phyloP scores from a whole-genome alignment of 148 eudicot genomes.

The Mesembryanthemum crystallinum region DNA sequence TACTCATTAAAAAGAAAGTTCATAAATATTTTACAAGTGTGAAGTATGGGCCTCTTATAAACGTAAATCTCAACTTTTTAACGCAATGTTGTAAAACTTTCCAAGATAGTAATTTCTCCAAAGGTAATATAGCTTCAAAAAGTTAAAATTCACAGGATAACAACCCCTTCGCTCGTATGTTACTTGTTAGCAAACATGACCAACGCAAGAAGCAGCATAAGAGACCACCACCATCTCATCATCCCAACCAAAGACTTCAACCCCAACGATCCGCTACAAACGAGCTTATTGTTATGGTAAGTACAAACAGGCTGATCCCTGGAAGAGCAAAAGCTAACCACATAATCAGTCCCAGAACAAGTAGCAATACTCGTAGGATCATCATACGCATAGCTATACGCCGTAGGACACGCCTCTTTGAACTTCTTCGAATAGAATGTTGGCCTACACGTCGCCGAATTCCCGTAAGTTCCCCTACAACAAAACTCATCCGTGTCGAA shows the following conservation, averaged over 20 bases:
- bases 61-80: too few species aligned
- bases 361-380: slow-evolving; percentile 80
- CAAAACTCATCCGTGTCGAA: slow-evolving; percentile 78
- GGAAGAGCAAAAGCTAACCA: slow-evolving; percentile 63
- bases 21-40: too few species aligned
- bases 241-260: slow-evolving; percentile 25
- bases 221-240: slow-evolving; percentile 25
- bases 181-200: slow-evolving; percentile 13
- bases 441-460: slow-evolving; percentile 51
- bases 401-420: slow-evolving; percentile 72
- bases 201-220: slow-evolving; percentile 20
- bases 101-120: too few species aligned
- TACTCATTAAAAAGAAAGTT: too few species aligned
- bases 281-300: slow-evolving; percentile 51
- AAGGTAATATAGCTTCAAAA: neutral
- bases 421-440: slow-evolving; percentile 67
- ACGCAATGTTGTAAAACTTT: too few species aligned
- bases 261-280: slow-evolving; percentile 45
- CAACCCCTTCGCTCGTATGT: too few species aligned
- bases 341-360: slow-evolving; percentile 58
- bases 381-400: slow-evolving; percentile 86
- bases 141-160: neutral
- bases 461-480: slow-evolving; percentile 61
- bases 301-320: slow-evolving; percentile 56
- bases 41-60: too few species aligned